These are phyloP conservation scores for Geosmithia flava DNA, from an alignment of 2,329 filamentous ascomycete species.

Conservation along the genomic window DNA sequence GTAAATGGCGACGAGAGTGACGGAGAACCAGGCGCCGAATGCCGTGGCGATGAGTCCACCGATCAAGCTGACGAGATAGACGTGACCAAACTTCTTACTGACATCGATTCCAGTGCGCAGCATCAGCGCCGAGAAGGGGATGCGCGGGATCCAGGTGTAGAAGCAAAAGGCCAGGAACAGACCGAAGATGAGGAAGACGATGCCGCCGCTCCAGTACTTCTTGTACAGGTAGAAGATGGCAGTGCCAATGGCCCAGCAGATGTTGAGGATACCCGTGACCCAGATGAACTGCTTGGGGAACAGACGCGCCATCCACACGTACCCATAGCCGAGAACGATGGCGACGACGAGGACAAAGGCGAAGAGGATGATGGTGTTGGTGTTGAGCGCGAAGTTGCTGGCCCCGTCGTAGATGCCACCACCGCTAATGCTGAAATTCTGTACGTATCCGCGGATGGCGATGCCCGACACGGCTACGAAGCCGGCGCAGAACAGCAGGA, in stretches of 20 bases:
- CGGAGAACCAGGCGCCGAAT: constrained; percentile 73
- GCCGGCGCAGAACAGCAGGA: constrained; percentile 58
- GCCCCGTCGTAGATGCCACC: constrained; percentile 59
- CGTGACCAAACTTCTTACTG: constrained; percentile 70
- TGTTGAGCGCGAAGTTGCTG: constrained; percentile 58
- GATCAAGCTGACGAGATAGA: constrained; percentile 74
- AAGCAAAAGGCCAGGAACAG: constrained; percentile 73
- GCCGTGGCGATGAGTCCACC: constrained; percentile 67
- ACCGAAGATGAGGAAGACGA: constrained; percentile 70
- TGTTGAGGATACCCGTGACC: constrained; percentile 82
- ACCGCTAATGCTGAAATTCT: constrained; percentile 49
- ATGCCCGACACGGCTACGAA: constrained; percentile 68
- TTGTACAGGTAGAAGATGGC: constrained; percentile 74
- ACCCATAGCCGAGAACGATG: constrained; percentile 61
- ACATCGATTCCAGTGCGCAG: constrained; percentile 77
- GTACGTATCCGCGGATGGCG: constrained; percentile 61
- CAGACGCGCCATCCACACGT: constrained; percentile 61
- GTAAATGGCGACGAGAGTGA: constrained; percentile 79
- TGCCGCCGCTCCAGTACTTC: constrained; percentile 70
- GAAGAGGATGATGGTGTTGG: constrained; percentile 80
- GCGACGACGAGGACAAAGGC: constrained; percentile 64
- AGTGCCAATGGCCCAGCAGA: constrained; percentile 71
- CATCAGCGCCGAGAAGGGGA: constrained; percentile 87
- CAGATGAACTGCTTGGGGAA: constrained; percentile 90
- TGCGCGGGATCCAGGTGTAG: constrained; percentile 77